These are phyloP conservation scores for Paraphoma sp. DNA, from an alignment of 2,329 filamentous ascomycete genomes.

Conservation along the genomic window DNA sequence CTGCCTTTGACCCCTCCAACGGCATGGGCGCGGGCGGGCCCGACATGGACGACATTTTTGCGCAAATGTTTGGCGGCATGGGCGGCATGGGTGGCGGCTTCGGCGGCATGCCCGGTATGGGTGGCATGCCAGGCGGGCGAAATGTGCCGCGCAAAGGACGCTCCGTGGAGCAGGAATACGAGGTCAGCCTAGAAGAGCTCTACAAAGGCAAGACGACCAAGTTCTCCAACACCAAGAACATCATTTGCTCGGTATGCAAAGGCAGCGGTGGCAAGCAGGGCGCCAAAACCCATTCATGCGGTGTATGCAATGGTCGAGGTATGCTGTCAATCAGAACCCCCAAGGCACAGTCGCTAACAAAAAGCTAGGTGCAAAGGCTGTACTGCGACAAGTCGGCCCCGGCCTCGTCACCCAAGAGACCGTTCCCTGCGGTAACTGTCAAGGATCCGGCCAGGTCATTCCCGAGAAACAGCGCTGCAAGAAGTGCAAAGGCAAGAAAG, in stretches of 20 bases:
- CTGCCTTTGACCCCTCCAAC: constrained; percentile 83
- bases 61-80: constrained; percentile 80
- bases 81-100: constrained; percentile 50
- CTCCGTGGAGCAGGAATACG: constrained; percentile 89
- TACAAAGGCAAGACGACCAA: constrained; percentile 99
- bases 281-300: constrained; percentile 82
- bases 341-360: constrained; percentile 22
- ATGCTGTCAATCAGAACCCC: constrained; percentile 18
- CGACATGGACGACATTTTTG: constrained; percentile 90
- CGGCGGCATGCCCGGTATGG: constrained; percentile 63
- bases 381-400: constrained; percentile 82
- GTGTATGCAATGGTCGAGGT: constrained; percentile 82
- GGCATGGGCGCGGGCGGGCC: constrained; percentile 65
- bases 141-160: constrained; percentile 70
- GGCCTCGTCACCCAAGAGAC: constrained; percentile 83
- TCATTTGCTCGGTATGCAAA: constrained; percentile 86
- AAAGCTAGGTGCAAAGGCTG: constrained; percentile 69
- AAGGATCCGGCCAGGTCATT: constrained; percentile 83
- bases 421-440: constrained; percentile 81
- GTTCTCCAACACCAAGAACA: constrained; percentile 93
- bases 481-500: constrained; percentile 95
- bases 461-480: constrained; percentile 98
- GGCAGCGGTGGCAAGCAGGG: constrained; percentile 91
- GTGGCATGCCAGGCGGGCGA: constrained; percentile 59
- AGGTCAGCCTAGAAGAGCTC: constrained; percentile 89